Base-by-base conservation (phyloP, 768 basidiomycete genomes). In the Boletus sp. region DNA sequence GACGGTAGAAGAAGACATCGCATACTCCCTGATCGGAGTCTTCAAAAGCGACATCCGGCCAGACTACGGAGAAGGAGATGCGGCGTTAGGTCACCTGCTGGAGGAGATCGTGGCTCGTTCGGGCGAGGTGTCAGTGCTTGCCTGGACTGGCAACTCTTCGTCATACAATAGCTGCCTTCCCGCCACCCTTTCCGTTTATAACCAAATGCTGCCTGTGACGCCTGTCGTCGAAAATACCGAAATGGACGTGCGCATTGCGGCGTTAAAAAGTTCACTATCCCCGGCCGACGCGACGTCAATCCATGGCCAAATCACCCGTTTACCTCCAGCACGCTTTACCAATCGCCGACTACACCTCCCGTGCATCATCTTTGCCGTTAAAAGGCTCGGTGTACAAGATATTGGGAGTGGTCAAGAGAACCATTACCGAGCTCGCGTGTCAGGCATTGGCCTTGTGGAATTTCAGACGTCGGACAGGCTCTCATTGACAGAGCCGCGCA, bases 151-250 rank as follows among this genome's bases (percentile, higher is more conserved):
- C 20, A 45, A 35, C 11, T 36, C 50, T 2, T 60, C 53, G 1
- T 5, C 15, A 41, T 61, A 61, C 24, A 61, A 61, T 12, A 61
- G 50, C 18, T 61, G 60, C 8, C 58, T 60, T 11, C 60, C 60
- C 1, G 32, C 39, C 5, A 44, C 40, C n/a, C 18, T 41, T 41
- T 3, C 40, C 7, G 7, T 20, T 18, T 18, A 41, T 7, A 18
- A 41, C 7, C 40, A 41, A 7, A 12, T 18, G 6, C 18, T 9
- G 9, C 15, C 11, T 9, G 6, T 17, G 5, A 8, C 37, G 37
- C 15, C 37, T 17, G 37, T 6, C 14, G 5, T 12, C 37, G 15
- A 12, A 39, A 17, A 17, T 39, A 11, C 33, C 9, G 37, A 39
- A 12, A n/a, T 41, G 40, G 6, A 20, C 12, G 4, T 10, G 40